Evolutionary conservation across 345 rosid species (phyloP), one percentile per base, ranked within the genome.

Genomic region (Salix exigua): DNA sequence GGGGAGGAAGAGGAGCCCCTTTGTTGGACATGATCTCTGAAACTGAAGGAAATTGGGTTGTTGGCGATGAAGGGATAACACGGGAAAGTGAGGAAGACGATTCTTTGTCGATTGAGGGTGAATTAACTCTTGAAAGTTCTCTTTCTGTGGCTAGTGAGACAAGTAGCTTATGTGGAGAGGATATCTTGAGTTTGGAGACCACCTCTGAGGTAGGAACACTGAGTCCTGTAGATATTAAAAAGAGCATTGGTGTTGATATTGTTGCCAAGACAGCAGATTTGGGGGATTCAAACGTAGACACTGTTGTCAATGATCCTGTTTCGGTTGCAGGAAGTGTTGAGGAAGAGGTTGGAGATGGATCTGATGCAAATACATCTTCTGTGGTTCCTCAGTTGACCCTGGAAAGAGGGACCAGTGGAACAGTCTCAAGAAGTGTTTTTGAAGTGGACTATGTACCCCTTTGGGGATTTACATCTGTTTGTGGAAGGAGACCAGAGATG

Each of bases 401-500:
- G 74, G 91, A 89, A 68, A 89, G 70, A 74, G 81, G 79, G 75
- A 66, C 50, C 14, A 75, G 82, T 37, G 74, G 83, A 61, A 68
- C 75, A 21, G 78, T 76, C 71, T 82, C 88, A 11, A 89, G 91
- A 70, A 93, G 97, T 80, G 98, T 93, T 17, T 93, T 91, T 84
- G 97, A 93, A 80, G 82, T 93, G 77, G 96, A 92, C 33, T 96
- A 85, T 81, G 85, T 91, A 46, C 99, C 99, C 5, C 96, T 96
- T 50, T 92, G 96, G 96, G 99, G 99, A 17, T 85, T 84, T 38
- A 87, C 91, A 46, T 93, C 97, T 26, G 40, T 93, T 30, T 87
- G 96, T 64, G 99, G 98, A 77, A 90, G 93, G 81, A 84, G 99
- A 81, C 94, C 98, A 48, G 98, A 96, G 85, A 96, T 96, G 99